Evolutionary conservation across 768 basidiomycete genomes (phyloP), one percentile per base, ranked within the genome.

Genomic region (Xerocomellus amylosporus): DNA sequence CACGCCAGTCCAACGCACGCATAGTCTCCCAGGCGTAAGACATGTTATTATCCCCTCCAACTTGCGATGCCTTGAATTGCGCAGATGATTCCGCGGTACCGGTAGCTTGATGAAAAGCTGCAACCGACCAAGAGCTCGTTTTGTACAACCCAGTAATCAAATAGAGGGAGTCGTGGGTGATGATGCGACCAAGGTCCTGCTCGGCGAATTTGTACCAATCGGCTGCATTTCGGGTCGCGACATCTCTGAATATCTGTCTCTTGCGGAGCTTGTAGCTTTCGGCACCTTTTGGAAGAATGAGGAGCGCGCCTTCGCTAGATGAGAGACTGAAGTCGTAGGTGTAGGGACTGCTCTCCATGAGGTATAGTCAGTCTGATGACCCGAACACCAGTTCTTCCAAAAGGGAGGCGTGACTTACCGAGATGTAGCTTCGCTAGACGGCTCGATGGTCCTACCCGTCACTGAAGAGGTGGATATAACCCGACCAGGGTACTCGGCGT

Each of bases 211-310:
- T 38, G 51, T 68, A 73, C 71, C 71, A 72, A 5, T 50, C 30
- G 15, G 34, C 36, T 2, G 60, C 69, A 56, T 69, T 48, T 31
- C 33, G n/a, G 28, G 42, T 43, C 3, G 69, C 66, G 19, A 64
- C 61, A 8, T 61, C 53, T 14, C 44, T 49, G 44, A 72, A 69
- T 4, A 47, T 31, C 31, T 31, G 24, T 17, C 56, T 34, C n/a
- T 71, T 61, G 30, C 36, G 68, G 58, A 37, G 62, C 40, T 49
- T 59, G 39, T 54, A 53, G 37, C 52, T 57, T 34, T 46, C 48
- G 5, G 68, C 64, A 2, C 70, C 73, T 20, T 70, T 57, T 1
- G 72, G 71, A 42, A 73, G 63, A 13, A 66, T 51, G 9, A 73
- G 54, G 6, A 73, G 51, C 6, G 73, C 68, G 10, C 68, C 71